Base-by-base conservation (phyloP, 208 protist species). In the Acanthamoeba royreba region DNA sequence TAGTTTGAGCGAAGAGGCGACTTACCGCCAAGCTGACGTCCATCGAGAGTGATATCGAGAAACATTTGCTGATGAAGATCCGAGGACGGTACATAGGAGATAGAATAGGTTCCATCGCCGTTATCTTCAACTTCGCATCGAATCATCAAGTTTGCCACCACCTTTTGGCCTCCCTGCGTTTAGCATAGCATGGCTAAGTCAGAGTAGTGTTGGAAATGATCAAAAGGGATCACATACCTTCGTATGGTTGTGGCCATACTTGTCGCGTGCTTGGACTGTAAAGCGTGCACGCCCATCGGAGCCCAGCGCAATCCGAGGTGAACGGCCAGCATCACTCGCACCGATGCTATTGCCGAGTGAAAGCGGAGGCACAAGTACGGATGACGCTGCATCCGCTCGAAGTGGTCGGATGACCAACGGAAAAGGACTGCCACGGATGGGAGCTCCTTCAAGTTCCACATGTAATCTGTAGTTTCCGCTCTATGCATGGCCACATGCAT, bases 41-140 rank as follows among this genome's bases (percentile, higher is more conserved):
- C 77, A 28, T 87, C 77, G 47, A 87, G 77, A 5, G 77, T 52
- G 45, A 87, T 58, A 25, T 87, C 42, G 42, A 87, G 77, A 22
- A 61, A 87, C 77, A 58, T 87, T 43, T 87, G 77, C 77, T 87
- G 77, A 43, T 87, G 45, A 8, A 33, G 77, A 28, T 87, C 47
- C 7, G 47, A 49, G 2, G 77, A 72, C 1, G 85, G 85, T 3
- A 47, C 42, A 28, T 91, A 91, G 35, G 85, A 91, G 31, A 91
- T 91, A 52, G 53, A 45, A 31, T 90, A 90, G 53, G 83, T 90
- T 19, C 83, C 83, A 31, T 90, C 83, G 9, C 83, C 83, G 49
- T 91, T 91, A 40, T 91, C 85, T 22, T 58, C 42, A n/a, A 91
- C 85, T 31, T 58, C 46, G 38, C 85, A 91, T 4, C 38, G 40